Evolutionary conservation across 352 stramenopile genomes (phyloP).

Genomic region (Saprolegnia diclina): DNA sequence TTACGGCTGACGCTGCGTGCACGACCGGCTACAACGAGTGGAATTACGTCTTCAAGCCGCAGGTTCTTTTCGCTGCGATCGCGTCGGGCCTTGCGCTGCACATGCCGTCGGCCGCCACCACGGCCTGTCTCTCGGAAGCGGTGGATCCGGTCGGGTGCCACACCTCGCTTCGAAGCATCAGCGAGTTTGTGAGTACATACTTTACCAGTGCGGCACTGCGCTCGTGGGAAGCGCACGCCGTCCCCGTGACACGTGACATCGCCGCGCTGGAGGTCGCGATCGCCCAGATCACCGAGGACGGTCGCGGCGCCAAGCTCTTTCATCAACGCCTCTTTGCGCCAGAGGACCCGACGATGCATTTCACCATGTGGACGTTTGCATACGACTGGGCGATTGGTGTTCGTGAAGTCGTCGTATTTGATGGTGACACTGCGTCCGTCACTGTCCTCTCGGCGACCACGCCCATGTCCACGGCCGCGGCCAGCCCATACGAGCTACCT

Average conservation of each 20-base stretch:
- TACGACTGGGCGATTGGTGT: conserved; percentile 4
- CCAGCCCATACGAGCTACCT: neutral
- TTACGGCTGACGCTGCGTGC: neutral
- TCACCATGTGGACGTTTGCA: neutral
- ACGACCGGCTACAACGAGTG: neutral
- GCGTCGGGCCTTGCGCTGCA: neutral
- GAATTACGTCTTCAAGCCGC: neutral
- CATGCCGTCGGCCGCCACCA: neutral
- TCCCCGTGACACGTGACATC: neutral
- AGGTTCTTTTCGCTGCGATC: neutral
- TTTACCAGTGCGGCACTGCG: neutral
- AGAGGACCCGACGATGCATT: neutral
- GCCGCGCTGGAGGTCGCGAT: neutral
- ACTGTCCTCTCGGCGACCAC: neutral
- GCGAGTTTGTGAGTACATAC: neutral
- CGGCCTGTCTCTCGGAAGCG: neutral
- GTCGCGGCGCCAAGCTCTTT: neutral
- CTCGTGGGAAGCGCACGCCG: neutral
- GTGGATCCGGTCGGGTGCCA: neutral
- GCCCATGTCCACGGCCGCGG: neutral
- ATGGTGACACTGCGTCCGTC: conserved; percentile 1
- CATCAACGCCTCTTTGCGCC: neutral
- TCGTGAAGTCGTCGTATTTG: conserved; percentile 1
- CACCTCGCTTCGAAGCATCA: neutral
- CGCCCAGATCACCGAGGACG: neutral